These are phyloP conservation scores for Haplosporangium sp. DNA, from an alignment of 371 early-diverging fungal genomes.

Conservation along the genomic window DNA sequence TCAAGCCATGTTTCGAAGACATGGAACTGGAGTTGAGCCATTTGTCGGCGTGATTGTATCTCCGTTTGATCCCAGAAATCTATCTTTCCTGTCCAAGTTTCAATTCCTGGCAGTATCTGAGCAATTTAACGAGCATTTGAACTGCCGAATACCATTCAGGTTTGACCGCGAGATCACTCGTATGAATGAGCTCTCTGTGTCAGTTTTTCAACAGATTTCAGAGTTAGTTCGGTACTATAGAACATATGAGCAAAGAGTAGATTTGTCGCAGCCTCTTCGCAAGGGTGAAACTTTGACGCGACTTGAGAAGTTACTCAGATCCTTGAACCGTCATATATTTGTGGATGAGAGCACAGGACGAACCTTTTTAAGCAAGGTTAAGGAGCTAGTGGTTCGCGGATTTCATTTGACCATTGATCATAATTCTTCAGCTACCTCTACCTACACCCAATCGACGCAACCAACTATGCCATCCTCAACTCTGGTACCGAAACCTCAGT, in stretches of 20 bases:
- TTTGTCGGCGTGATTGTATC: slow-evolving; percentile 87
- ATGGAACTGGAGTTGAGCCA: slow-evolving; percentile 78
- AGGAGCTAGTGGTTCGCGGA: slow-evolving; percentile 44
- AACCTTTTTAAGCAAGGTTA: slow-evolving; percentile 57
- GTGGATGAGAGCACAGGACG: slow-evolving; percentile 50
- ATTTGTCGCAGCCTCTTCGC: slow-evolving; percentile 17
- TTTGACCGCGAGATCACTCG: slow-evolving; percentile 62
- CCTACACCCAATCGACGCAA: background rate
- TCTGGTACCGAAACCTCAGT: background rate
- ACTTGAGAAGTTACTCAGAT: slow-evolving; percentile 62
- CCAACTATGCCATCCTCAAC: background rate
- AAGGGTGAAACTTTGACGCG: slow-evolving; percentile 44
- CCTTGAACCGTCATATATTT: slow-evolving; percentile 60
- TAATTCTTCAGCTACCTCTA: background rate
- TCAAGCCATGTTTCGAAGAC: slow-evolving; percentile 74
- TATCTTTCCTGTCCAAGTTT: slow-evolving; percentile 66
- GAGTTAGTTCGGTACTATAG: slow-evolving; percentile 65
- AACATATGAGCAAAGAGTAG: slow-evolving; percentile 67
- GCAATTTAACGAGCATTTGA: slow-evolving; percentile 55
- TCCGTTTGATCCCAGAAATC: slow-evolving; percentile 72
- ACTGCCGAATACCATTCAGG: slow-evolving; percentile 65
- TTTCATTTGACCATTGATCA: slow-evolving; percentile 20
- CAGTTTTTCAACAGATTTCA: slow-evolving; percentile 61
- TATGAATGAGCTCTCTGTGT: slow-evolving; percentile 58
- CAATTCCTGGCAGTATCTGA: slow-evolving; percentile 65